Conservation (phyloP, 2,329 filamentous ascomycete genomes). For the Lomentospora prolificans region DNA sequence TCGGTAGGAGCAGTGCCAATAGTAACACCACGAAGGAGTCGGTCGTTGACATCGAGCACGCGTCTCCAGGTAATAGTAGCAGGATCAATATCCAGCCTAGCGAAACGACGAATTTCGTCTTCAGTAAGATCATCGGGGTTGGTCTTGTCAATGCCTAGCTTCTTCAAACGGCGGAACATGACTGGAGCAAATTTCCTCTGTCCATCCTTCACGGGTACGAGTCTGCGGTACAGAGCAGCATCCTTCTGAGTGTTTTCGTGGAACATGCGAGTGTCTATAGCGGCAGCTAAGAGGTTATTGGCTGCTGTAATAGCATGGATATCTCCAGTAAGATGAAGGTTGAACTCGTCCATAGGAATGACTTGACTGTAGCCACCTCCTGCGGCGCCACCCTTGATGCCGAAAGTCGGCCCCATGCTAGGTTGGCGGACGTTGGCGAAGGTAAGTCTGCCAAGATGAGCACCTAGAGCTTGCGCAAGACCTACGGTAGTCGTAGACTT, state of each 20-base stretch:
- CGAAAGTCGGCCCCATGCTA: slow-evolving; percentile 94
- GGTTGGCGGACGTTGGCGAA: slow-evolving; percentile 97
- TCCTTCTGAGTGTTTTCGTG: slow-evolving; percentile 95
- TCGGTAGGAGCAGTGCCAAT: slow-evolving; percentile 84
- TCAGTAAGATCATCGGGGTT: slow-evolving; percentile 82
- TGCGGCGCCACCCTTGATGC: slow-evolving; percentile 96
- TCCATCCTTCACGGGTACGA: slow-evolving; percentile 85
- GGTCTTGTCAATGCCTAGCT: slow-evolving; percentile 92
- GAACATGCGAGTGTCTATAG: slow-evolving; percentile 96
- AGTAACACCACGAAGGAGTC: slow-evolving; percentile 81
- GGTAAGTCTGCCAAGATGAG: slow-evolving; percentile 74
- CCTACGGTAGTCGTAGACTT: slow-evolving; percentile 98
- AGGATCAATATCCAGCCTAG: slow-evolving; percentile 91
- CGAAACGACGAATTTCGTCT: slow-evolving; percentile 81
- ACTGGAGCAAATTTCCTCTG: slow-evolving; percentile 77
- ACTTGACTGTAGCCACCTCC: slow-evolving; percentile 98
- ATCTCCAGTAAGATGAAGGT: slow-evolving; percentile 92
- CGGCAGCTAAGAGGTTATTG: slow-evolving; percentile 92
- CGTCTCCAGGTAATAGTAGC: slow-evolving; percentile 96
- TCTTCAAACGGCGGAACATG: slow-evolving; percentile 89
- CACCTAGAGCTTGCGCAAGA: slow-evolving; percentile 83
- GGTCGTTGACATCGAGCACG: slow-evolving; percentile 94
- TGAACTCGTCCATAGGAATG: slow-evolving; percentile 99
- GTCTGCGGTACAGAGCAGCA: slow-evolving; percentile 71
- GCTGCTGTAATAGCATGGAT: slow-evolving; percentile 96